Percentiles rank a stretch among this genome's conserved stretches.
These are phyloP conservation scores for Micractinium sp. DNA, from an alignment of 139 green algal species.

Conservation along the genomic window DNA sequence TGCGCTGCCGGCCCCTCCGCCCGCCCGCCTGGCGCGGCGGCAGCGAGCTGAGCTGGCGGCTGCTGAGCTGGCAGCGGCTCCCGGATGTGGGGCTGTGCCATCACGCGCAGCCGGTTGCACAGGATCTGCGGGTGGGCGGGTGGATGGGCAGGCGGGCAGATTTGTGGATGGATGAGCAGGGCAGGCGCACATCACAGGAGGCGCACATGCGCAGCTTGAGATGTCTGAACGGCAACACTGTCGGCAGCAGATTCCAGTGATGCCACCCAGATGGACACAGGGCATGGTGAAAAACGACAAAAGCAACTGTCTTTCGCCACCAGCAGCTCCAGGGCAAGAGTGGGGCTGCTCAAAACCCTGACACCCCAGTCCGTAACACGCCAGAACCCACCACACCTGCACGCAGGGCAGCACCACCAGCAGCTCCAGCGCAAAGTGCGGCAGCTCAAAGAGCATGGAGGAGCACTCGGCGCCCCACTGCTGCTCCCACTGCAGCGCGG, in stretches of 20 bases:
- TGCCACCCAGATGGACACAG: no score
- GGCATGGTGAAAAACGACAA: no score
- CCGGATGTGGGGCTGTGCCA: slow-evolving; percentile 65
- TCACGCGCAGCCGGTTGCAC: slow-evolving; percentile 72
- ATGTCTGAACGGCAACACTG: not conserved
- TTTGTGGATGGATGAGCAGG: not conserved
- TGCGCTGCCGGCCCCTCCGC: slow-evolving; percentile 18
- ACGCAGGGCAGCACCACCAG: slow-evolving; percentile 85
- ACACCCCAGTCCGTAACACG: no score
- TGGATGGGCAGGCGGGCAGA: not conserved
- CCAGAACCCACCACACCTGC: slow-evolving; percentile 47
- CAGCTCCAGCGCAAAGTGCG: slow-evolving; percentile 89
- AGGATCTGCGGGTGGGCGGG: slow-evolving; percentile 66
- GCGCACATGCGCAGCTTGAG: not conserved
- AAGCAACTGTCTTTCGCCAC: no score
- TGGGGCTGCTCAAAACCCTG: no score
- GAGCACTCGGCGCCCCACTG: slow-evolving; percentile 68
- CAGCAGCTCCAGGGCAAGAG: no score
- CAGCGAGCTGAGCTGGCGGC: not conserved
- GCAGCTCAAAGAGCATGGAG: slow-evolving; percentile 83
- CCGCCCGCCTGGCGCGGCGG: not conserved
- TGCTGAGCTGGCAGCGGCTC: slow-evolving; percentile 34
- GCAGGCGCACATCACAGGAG: not conserved
- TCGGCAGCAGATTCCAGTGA: no score
- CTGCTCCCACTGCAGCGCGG: slow-evolving; percentile 72